A percentile compares a stretch with the other conserved stretches of the same genome.
These are phyloP conservation scores for Boletus mariae DNA, from an alignment of 1,284 basidiomycete species.

Conservation along the genomic window DNA sequence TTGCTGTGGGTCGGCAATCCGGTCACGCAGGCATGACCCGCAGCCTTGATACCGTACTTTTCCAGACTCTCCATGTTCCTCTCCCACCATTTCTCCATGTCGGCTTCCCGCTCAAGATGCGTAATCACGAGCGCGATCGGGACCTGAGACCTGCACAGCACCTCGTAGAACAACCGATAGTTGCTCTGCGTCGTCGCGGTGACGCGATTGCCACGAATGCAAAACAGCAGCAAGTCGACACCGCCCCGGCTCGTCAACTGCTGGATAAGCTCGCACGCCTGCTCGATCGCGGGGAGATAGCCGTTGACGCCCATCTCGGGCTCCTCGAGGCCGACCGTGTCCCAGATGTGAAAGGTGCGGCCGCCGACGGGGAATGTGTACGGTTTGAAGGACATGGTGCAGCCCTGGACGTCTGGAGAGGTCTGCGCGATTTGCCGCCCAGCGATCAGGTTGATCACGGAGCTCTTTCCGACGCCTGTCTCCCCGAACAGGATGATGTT, in stretches of 20 bases:
- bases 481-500: conserved; percentile 35
- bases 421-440: conserved; percentile 22
- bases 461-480: conserved; percentile 33
- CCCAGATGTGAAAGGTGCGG: conserved; percentile 31
- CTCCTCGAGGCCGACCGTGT: conserved; percentile 40
- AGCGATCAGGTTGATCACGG: conserved; percentile 33
- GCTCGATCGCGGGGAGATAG: conserved; percentile 32
- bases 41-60: conserved; percentile 24
- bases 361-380: conserved; percentile 22
- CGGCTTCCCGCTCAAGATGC: conserved; percentile 35
- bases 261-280: conserved; percentile 35
- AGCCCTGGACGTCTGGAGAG: conserved; percentile 27
- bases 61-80: conserved; percentile 23
- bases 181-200: conserved; percentile 33
- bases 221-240: conserved; percentile 39
- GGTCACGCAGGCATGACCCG: conserved; percentile 31
- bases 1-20: conserved; percentile 27
- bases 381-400: conserved; percentile 28
- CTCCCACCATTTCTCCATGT: conserved; percentile 32
- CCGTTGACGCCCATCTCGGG: conserved; percentile 26
- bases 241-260: conserved; percentile 29
- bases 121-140: conserved; percentile 40
- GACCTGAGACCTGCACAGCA: conserved; percentile 33
- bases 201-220: conserved; percentile 36
- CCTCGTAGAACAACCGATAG: conserved; percentile 37